These are phyloP conservation scores for Sugiyamaella lignohabitans DNA, from an alignment of 805 yeast genomes.

Conservation along the genomic window DNA sequence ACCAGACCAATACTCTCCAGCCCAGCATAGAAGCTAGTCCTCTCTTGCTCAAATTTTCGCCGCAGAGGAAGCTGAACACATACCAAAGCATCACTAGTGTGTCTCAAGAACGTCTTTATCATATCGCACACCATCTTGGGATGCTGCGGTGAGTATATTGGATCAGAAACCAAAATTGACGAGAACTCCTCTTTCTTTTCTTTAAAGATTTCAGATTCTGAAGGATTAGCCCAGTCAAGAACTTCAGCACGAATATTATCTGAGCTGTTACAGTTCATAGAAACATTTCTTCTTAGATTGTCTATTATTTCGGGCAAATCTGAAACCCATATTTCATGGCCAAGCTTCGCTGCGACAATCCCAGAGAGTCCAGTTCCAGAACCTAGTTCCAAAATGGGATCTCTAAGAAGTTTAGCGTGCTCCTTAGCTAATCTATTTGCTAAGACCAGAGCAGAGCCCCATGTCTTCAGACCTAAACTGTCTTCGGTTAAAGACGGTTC, in stretches of 20 bases:
- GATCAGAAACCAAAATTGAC: slow-evolving; percentile 74
- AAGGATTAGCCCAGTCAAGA: slow-evolving; percentile 75
- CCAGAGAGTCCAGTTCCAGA: slow-evolving; percentile 94
- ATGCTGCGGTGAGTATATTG: slow-evolving; percentile 77
- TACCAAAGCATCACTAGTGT: slow-evolving; percentile 37
- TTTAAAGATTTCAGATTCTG: slow-evolving; percentile 19
- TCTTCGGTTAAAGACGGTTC: slow-evolving; percentile 89
- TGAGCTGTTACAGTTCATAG: slow-evolving; percentile 36
- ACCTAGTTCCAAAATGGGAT: slow-evolving; percentile 60
- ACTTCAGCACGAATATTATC: slow-evolving; percentile 37
- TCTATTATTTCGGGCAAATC: slow-evolving; percentile 74
- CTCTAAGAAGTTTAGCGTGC: slow-evolving; percentile 17
- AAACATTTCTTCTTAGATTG: slow-evolving; percentile 56
- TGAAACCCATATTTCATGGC: slow-evolving; percentile 50
- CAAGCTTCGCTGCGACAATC: slow-evolving; percentile 53
- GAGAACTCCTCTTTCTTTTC: slow-evolving; percentile 35
- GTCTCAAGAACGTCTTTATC: slow-evolving; percentile 43
- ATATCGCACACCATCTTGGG: slow-evolving; percentile 66
- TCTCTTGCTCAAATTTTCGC: slow-evolving; percentile 54
- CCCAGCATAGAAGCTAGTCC: slow-evolving; percentile 54
- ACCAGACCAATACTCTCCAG: slow-evolving; percentile 33
- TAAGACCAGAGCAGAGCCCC: slow-evolving; percentile 86
- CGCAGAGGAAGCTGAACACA: slow-evolving; percentile 75
- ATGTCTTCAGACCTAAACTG: slow-evolving; percentile 83
- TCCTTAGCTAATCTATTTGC: slow-evolving; percentile 42